These are phyloP conservation scores for Plasmodium sp. DNA, from an alignment of 169 alveolate species.

Conservation along the genomic window DNA sequence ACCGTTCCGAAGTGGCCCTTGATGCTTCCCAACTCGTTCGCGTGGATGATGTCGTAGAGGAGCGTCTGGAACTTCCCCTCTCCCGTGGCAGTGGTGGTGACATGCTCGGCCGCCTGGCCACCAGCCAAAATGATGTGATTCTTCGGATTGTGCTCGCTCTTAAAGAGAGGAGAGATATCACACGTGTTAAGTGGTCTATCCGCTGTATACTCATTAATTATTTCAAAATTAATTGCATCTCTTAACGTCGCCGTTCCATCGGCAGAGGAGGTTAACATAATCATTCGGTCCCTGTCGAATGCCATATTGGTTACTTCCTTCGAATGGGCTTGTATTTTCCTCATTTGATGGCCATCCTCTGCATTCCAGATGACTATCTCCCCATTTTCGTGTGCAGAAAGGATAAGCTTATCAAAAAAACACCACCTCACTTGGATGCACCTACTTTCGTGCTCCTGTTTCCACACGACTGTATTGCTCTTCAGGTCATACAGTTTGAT, in stretches of 20 bases:
- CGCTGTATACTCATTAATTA: slow-evolving; percentile 87
- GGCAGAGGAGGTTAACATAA: slow-evolving; percentile 89
- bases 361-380: slow-evolving; percentile 87
- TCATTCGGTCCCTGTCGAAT: slow-evolving; percentile 86
- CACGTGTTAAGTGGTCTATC: slow-evolving; percentile 92
- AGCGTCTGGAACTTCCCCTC: slow-evolving; percentile 96
- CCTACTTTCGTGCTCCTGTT: slow-evolving; percentile 80
- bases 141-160: slow-evolving; percentile 78
- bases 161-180: slow-evolving; percentile 89
- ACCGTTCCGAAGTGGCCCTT: slow-evolving; percentile 98
- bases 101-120: slow-evolving; percentile 93
- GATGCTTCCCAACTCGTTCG: slow-evolving; percentile 93
- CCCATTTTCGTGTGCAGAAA: slow-evolving; percentile 92
- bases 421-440: slow-evolving; percentile 92
- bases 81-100: slow-evolving; percentile 92
- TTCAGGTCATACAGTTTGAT: slow-evolving; percentile 85
- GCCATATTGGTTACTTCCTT: slow-evolving; percentile 88
- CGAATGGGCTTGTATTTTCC: slow-evolving; percentile 87
- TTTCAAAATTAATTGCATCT: slow-evolving; percentile 86
- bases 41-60: slow-evolving; percentile 92
- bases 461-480: slow-evolving; percentile 20
- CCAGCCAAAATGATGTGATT: slow-evolving; percentile 91
- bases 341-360: slow-evolving; percentile 81
- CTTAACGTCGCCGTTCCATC: slow-evolving; percentile 92
- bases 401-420: slow-evolving; percentile 88